phyloP scores from a whole-genome alignment of 108 stramenopile species.

The Fistulifera pelliculosa region DNA sequence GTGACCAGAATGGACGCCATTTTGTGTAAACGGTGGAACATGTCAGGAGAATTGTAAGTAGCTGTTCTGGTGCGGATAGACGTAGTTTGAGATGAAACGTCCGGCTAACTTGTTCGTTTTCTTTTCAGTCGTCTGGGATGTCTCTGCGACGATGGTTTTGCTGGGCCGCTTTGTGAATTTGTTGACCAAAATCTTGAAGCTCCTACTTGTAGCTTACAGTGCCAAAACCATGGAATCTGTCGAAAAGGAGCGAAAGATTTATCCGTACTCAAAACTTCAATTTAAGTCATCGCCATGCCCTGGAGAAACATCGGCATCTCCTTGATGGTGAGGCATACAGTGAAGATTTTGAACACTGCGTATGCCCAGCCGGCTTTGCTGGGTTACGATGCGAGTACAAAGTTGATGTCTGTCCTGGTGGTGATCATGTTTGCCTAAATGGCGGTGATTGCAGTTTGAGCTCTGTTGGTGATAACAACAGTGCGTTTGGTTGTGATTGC shows the following conservation, averaged over 20 bases:
- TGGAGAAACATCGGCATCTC: neutral
- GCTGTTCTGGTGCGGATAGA: neutral
- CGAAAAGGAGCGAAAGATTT: slow-evolving; percentile 23
- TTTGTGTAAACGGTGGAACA: slow-evolving; percentile 12
- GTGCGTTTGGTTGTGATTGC: slow-evolving; percentile 29
- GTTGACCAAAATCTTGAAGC: neutral
- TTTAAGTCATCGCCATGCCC: too few relatives aligned
- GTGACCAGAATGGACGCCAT: slow-evolving; percentile 8
- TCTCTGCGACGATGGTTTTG: slow-evolving; percentile 26
- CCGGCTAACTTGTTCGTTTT: neutral
- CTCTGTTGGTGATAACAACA: slow-evolving; percentile 2
- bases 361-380: slow-evolving; percentile 33
- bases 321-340: too few relatives aligned
- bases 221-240: slow-evolving; percentile 26
- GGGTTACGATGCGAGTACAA: slow-evolving; percentile 42
- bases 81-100: neutral
- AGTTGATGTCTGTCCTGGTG: slow-evolving; percentile 38
- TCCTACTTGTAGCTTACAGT: slow-evolving; percentile 13
- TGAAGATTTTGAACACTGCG: slow-evolving; percentile 42
- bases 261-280: slow-evolving; percentile 7
- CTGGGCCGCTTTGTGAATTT: slow-evolving; percentile 29
- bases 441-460: slow-evolving; percentile 32
- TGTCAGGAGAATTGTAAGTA: slow-evolving; percentile 11
- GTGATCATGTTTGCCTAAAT: slow-evolving; percentile 42
- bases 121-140: slow-evolving; percentile 16